phyloP scores from a whole-genome alignment of 441 rosid genomes.

The Jatropha podagrica region DNA sequence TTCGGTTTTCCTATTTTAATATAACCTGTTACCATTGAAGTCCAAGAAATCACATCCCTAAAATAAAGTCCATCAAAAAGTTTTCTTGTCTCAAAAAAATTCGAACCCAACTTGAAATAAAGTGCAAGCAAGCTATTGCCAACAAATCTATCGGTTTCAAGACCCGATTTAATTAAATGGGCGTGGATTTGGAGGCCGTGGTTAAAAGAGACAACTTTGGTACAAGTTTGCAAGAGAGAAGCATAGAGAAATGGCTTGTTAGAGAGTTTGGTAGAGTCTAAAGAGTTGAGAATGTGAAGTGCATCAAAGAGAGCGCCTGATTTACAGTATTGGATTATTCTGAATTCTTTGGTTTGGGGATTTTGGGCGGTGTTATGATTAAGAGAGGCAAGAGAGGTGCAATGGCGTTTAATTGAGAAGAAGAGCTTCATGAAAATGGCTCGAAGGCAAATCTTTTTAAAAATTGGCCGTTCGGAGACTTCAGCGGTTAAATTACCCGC shows the following conservation, averaged over 20 bases:
- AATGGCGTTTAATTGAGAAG: slow-evolving; percentile 36
- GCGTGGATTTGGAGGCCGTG: slow-evolving; percentile 75
- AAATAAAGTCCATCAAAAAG: slow-evolving; percentile 54
- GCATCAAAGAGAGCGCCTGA: slow-evolving; percentile 49
- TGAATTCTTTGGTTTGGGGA: slow-evolving; percentile 27
- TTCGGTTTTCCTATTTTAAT: slow-evolving; percentile 44
- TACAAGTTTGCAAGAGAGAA: slow-evolving; percentile 64
- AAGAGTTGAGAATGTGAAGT: slow-evolving; percentile 50
- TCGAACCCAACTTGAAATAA: slow-evolving; percentile 62
- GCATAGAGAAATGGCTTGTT: slow-evolving; percentile 59
- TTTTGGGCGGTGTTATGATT: slow-evolving; percentile 12
- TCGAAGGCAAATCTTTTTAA: slow-evolving; percentile 11
- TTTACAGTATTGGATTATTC: slow-evolving; percentile 49
- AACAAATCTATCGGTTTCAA: slow-evolving; percentile 58
- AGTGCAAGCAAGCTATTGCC: slow-evolving; percentile 82
- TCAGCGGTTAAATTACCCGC: background rate
- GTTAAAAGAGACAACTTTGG: slow-evolving; percentile 44
- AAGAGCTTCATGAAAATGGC: slow-evolving; percentile 47
- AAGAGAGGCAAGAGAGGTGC: slow-evolving; percentile 26
- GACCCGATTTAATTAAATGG: slow-evolving; percentile 68
- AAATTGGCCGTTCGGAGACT: background rate
- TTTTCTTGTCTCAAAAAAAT: slow-evolving; percentile 53
- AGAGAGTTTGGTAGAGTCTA: slow-evolving; percentile 26
- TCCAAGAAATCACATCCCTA: slow-evolving; percentile 78
- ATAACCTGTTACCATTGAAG: slow-evolving; percentile 76